These are phyloP conservation scores for Alternaria infectoria DNA, from an alignment of 2,329 filamentous ascomycete genomes.

Conservation along the genomic window DNA sequence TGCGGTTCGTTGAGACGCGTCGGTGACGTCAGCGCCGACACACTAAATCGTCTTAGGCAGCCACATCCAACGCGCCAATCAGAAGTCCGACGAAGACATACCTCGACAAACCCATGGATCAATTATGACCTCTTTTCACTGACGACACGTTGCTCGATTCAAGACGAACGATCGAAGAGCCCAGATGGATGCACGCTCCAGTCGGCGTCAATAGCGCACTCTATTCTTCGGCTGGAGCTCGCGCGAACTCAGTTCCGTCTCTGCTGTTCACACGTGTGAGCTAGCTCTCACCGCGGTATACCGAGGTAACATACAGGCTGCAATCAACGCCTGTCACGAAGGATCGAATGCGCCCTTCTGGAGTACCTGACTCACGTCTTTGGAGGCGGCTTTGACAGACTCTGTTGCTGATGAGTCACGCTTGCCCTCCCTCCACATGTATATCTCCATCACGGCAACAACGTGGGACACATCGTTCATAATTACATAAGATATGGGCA, in stretches of 20 bases:
- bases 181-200: neutral
- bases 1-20: neutral
- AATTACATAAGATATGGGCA: no score
- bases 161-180: no score
- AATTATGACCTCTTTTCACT: no score
- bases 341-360: neutral
- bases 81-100: neutral
- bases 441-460: neutral
- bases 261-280: neutral
- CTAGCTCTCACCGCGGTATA: neutral
- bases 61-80: neutral
- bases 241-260: neutral
- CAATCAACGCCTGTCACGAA: neutral
- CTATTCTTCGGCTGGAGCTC: accelerated
- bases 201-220: neutral
- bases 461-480: no score
- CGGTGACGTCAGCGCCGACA: neutral
- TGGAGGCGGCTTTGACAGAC: neutral
- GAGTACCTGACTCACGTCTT: neutral
- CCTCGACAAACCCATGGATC: no score
- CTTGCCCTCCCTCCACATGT: neutral
- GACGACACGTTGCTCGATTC: no score
- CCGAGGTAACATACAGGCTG: neutral
- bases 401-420: neutral
- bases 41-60: neutral